A percentile compares a stretch with the other conserved stretches of the same genome.
Evolutionary conservation across 2,329 filamentous ascomycete species (phyloP).

Genomic region (Tolypocladium inflatum): DNA sequence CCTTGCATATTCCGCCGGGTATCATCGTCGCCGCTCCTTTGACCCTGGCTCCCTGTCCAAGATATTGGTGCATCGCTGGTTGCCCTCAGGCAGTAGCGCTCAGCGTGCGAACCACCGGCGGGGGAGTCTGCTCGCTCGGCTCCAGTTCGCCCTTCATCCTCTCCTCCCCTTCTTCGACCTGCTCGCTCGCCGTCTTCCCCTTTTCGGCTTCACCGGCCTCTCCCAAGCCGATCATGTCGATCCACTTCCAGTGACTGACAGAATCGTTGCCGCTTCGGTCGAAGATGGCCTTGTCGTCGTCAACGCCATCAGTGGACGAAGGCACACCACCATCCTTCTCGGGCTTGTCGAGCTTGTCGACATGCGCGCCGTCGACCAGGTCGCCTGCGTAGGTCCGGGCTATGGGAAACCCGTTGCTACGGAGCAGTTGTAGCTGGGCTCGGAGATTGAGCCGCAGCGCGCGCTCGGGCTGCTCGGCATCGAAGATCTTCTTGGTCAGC

Average conservation of each 20-base stretch:
- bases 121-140: conserved; percentile 15
- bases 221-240: conserved; percentile 42
- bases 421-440: conserved; percentile 46
- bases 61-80: too few relatives aligned
- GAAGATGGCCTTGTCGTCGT: conserved; percentile 43
- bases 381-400: conserved; percentile 39
- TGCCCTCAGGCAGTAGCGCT: conserved; percentile 2
- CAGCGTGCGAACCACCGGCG: neutral
- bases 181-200: conserved; percentile 18
- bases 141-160: conserved; percentile 26
- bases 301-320: conserved; percentile 24
- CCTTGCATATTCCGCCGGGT: neutral
- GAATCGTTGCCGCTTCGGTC: conserved; percentile 26
- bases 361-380: conserved; percentile 35
- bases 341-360: conserved; percentile 23
- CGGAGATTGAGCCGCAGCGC: conserved; percentile 50
- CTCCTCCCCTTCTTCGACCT: conserved; percentile 25
- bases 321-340: conserved; percentile 6
- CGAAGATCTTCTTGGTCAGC: conserved; percentile 49
- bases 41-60: neutral
- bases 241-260: conserved; percentile 42
- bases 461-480: conserved; percentile 47
- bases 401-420: conserved; percentile 38
- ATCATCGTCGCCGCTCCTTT: neutral
- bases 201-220: conserved; percentile 16